Evolutionary conservation across 805 yeast species (phyloP).

Genomic region (Sugiyamaella floridensis): DNA sequence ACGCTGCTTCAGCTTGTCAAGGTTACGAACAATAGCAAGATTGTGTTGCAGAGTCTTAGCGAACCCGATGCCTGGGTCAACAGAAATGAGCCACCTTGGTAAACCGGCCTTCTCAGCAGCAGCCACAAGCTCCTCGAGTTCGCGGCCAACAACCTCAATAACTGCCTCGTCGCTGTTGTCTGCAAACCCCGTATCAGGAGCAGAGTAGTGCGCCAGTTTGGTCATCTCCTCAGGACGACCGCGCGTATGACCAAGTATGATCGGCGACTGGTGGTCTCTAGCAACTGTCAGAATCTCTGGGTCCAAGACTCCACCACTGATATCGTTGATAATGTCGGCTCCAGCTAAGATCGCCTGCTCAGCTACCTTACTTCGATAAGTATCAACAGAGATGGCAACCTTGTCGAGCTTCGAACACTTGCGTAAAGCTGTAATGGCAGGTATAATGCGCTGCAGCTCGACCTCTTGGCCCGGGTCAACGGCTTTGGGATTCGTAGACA

Average conservation of each 20-base stretch:
- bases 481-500: slow-evolving; percentile 86
- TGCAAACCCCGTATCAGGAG: slow-evolving; percentile 20
- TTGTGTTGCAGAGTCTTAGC: slow-evolving; percentile 80
- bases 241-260: slow-evolving; percentile 76
- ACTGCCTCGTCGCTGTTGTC: slow-evolving; percentile 30
- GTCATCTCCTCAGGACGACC: slow-evolving; percentile 77
- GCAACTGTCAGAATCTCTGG: slow-evolving; percentile 57
- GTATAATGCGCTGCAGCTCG: slow-evolving; percentile 65
- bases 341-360: slow-evolving; percentile 60
- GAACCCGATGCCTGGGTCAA: slow-evolving; percentile 96
- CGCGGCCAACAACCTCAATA: slow-evolving; percentile 55
- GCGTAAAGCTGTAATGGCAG: slow-evolving; percentile 59
- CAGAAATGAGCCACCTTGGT: slow-evolving; percentile 79
- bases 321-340: slow-evolving; percentile 88
- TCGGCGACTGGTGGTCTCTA: slow-evolving; percentile 61
- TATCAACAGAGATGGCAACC: slow-evolving; percentile 73
- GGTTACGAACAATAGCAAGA: slow-evolving; percentile 47
- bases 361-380: slow-evolving; percentile 76
- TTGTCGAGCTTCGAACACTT: slow-evolving; percentile 32
- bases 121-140: slow-evolving; percentile 49
- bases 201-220: slow-evolving; percentile 46
- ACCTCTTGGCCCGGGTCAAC: slow-evolving; percentile 52
- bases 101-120: slow-evolving; percentile 60
- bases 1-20: slow-evolving; percentile 15
- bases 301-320: slow-evolving; percentile 74